phyloP scores from a whole-genome alignment of 176 grass and related monocot genomes.

The Dendrocalamus sinicus region DNA sequence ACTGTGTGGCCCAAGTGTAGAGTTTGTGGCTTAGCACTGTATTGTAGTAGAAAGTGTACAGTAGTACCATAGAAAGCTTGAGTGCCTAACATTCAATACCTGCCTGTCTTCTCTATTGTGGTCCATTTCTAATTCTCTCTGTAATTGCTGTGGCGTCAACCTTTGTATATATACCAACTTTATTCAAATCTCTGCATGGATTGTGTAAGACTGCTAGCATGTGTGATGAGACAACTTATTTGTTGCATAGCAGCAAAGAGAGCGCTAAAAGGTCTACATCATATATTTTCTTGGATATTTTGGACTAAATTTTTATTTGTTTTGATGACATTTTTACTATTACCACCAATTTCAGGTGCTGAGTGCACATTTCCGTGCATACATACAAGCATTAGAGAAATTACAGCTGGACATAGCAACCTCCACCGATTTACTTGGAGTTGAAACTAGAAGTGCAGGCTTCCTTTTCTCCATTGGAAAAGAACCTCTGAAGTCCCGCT shows the following conservation, averaged over 20 bases:
- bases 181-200: constrained; percentile 1
- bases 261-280: neutral
- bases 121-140: neutral
- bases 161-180: neutral
- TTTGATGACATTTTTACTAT: constrained; percentile 13
- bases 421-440: constrained; percentile 90
- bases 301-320: constrained; percentile 17
- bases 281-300: constrained; percentile 19
- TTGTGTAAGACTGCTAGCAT: neutral
- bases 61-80: constrained; percentile 4
- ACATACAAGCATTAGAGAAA: constrained; percentile 98
- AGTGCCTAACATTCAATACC: constrained; percentile 3
- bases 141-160: constrained; percentile 1
- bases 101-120: constrained; percentile 2
- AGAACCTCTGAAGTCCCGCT: constrained; percentile 86
- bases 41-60: constrained; percentile 16
- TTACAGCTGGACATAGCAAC: constrained; percentile 94
- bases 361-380: constrained; percentile 95
- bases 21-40: constrained; percentile 17
- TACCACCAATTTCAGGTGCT: constrained; percentile 63
- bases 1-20: neutral
- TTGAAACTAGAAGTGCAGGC: constrained; percentile 87
- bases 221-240: constrained; percentile 10
- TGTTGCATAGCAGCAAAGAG: constrained; percentile 31
- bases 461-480: constrained; percentile 93